Percentiles rank a stretch among this genome's conserved stretches.
phyloP scores from a whole-genome alignment of 768 basidiomycete species.

The Antrodiella citrinella region DNA sequence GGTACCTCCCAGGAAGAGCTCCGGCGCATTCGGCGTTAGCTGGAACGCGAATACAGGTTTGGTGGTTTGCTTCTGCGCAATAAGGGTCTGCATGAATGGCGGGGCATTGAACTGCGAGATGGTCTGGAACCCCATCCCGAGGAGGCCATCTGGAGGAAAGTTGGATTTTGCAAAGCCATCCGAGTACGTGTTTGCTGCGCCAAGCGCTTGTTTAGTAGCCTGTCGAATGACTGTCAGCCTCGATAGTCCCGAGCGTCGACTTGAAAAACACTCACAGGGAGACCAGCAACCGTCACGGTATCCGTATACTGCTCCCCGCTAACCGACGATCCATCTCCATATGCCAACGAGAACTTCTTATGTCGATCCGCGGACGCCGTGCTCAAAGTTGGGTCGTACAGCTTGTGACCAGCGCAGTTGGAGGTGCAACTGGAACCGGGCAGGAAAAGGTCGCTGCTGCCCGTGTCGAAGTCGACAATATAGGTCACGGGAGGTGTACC shows the following conservation, averaged over 20 bases:
- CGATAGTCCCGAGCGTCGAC: neutral
- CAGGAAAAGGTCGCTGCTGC: constrained; percentile 43
- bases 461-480: constrained; percentile 29
- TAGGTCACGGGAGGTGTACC: constrained; percentile 39
- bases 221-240: neutral
- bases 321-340: constrained; percentile 42
- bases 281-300: constrained; percentile 32
- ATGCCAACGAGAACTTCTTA: constrained; percentile 33
- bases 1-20: constrained; percentile 33
- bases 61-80: constrained; percentile 11
- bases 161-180: constrained; percentile 8
- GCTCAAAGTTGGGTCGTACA: constrained; percentile 30
- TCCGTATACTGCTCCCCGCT: constrained; percentile 39
- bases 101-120: constrained; percentile 18
- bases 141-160: constrained; percentile 18
- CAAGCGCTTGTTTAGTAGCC: constrained; percentile 16
- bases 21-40: constrained; percentile 23
- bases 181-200: constrained; percentile 16
- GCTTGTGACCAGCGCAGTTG: constrained; percentile 30
- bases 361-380: constrained; percentile 27
- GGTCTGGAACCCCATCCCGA: constrained; percentile 25
- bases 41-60: constrained; percentile 31
- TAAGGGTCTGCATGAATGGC: constrained; percentile 23
- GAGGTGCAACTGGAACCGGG: constrained; percentile 28
- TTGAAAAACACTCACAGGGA: constrained; percentile 26